Evolutionary conservation across 139 green algal species (phyloP).

Genomic region (Picochlorum sp.): DNA sequence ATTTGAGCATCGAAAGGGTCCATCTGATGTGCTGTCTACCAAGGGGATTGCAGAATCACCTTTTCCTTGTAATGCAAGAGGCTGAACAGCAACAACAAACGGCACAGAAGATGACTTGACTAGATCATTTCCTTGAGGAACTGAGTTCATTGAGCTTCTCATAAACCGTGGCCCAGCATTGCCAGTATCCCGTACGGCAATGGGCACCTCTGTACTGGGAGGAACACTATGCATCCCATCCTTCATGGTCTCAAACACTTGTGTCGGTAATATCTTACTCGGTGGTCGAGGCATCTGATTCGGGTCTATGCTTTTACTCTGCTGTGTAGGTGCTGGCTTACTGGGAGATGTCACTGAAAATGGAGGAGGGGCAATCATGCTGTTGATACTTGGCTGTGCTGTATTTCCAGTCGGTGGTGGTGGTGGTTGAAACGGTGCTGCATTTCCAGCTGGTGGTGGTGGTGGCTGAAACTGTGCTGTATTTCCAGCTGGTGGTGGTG

Average conservation of each 20-base stretch:
- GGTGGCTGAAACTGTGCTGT: too few species aligned
- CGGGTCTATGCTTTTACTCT: constrained; percentile 3
- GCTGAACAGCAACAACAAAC: constrained; percentile 70
- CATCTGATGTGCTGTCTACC: constrained; percentile 64
- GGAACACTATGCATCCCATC: constrained; percentile 29
- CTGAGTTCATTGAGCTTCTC: constrained; percentile 65
- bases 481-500: too few species aligned
- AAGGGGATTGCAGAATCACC: constrained; percentile 67
- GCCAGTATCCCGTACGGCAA: constrained; percentile 63
- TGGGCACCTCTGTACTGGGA: constrained; percentile 25
- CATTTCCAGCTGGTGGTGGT: too few species aligned
- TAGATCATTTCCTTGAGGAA: constrained; percentile 68
- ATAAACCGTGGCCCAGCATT: constrained; percentile 67
- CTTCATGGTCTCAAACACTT: constrained; percentile 62
- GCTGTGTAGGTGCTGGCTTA: not conserved
- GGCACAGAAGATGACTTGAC: constrained; percentile 66
- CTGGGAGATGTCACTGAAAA: not conserved
- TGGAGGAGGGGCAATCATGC: not conserved
- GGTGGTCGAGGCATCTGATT: constrained; percentile 2
- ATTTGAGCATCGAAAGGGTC: constrained; percentile 64
- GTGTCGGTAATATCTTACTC: not conserved
- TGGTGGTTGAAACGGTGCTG: too few species aligned
- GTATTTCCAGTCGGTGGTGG: too few species aligned
- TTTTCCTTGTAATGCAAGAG: constrained; percentile 65
- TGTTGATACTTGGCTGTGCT: too few species aligned